Conservation (phyloP, 108 stramenopile species). For the Fragilaria crotonensis region DNA sequence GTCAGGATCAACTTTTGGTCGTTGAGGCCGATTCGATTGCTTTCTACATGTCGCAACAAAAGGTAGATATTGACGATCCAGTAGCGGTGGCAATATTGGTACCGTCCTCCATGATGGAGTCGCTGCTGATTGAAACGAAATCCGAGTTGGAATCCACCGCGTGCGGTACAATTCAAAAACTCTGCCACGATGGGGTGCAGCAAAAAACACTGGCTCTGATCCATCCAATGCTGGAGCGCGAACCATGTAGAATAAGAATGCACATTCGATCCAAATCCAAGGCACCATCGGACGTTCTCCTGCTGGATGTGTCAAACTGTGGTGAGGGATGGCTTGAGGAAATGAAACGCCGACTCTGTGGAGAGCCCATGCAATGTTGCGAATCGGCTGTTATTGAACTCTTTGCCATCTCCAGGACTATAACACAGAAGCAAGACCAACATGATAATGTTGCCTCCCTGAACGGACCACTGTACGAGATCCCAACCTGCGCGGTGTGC, state of each 20-base stretch:
- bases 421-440: neutral
- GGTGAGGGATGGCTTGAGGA: neutral
- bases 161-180: too few relatives aligned
- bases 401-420: neutral
- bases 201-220: neutral
- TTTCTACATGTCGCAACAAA: too few relatives aligned
- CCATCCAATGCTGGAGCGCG: neutral
- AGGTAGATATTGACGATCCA: too few relatives aligned
- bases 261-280: neutral
- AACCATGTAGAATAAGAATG: neutral
- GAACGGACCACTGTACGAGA: neutral
- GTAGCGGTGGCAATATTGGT: too few relatives aligned
- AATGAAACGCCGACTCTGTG: neutral
- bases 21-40: too few relatives aligned
- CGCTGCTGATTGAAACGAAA: too few relatives aligned
- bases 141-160: too few relatives aligned
- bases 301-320: neutral
- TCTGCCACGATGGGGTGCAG: too few relatives aligned
- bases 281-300: neutral
- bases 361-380: neutral
- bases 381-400: neutral
- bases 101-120: too few relatives aligned
- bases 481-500: constrained; percentile 75
- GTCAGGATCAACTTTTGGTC: too few relatives aligned
- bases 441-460: neutral